These are phyloP conservation scores for Penicillium longicatenatum DNA, from an alignment of 495 filamentous ascomycete genomes.

Conservation along the genomic window DNA sequence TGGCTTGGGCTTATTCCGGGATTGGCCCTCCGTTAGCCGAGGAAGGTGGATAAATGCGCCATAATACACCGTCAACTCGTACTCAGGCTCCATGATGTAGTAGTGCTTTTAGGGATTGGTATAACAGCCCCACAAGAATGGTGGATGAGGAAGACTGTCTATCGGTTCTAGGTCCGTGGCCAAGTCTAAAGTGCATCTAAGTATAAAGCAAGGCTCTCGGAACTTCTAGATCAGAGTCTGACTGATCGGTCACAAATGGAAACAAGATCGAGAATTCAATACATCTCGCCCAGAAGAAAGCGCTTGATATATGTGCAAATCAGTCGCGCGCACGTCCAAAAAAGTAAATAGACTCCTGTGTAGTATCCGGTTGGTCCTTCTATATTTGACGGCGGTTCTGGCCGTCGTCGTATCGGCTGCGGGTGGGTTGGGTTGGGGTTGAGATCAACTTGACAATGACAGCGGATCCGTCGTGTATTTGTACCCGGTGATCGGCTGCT, in stretches of 20 bases:
- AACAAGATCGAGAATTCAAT: not conserved
- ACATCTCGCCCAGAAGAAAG: not conserved
- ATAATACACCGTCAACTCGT: constrained; percentile 38
- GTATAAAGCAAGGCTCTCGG: not conserved
- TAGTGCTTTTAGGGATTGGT: not conserved
- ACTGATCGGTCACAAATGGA: not conserved
- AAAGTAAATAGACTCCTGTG: not conserved
- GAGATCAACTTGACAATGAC: not conserved
- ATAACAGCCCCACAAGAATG: not conserved
- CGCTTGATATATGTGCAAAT: not conserved
- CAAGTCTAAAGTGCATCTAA: not conserved
- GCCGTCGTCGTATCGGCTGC: not conserved
- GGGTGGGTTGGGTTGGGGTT: constrained; percentile 4
- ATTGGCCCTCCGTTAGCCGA: constrained; percentile 6
- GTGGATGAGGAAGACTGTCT: not conserved
- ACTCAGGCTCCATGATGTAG: not conserved
- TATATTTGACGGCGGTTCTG: constrained; percentile 6
- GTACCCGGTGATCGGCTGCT: constrained; percentile 28
- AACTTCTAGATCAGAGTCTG: not conserved
- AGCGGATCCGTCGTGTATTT: constrained; percentile 4
- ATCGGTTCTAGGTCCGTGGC: not conserved
- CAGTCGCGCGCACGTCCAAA: not conserved
- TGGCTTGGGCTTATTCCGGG: constrained; percentile 19
- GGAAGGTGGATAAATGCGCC: constrained; percentile 54
- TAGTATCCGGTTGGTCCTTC: constrained; percentile 16